Base-by-base conservation (phyloP, 805 yeast genomes). In the Priceomyces castillae region DNA sequence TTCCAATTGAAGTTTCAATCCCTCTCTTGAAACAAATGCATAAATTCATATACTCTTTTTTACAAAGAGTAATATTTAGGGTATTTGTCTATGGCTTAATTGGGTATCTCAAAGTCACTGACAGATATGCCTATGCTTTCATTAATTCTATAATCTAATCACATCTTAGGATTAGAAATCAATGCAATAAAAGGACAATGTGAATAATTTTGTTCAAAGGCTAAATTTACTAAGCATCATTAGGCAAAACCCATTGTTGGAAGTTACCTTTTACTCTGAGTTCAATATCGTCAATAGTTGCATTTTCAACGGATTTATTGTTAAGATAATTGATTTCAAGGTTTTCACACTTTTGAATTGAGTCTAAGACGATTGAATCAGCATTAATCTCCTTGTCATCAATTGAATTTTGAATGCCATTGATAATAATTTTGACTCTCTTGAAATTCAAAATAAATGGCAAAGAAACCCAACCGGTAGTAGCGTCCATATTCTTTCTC, bases 401-500 rank as follows among this genome's bases (percentile, higher is more conserved):
- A 36, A 62, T 52, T 25, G 62, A 48, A 44, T 62, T 67, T 44
- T 58, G 65, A 45, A 71, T 64, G 10, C 73, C 70, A 44, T 67
- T 67, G 45, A 70, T 57, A 46, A 71, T 71, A 46, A 80, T 76
- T 59, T 82, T 78, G 53, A 92, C 82, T 58, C 97, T 79, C 69
- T 84, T 81, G 64, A 90, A 90, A 46, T 74, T 69, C 46, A 88
- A 80, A 50, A 89, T 74, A 44, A 80, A 73, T 4, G 63, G 58
- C 45, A 89, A 64, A 26, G 82, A 80, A 42, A 90, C 75, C 74
- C 83, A 82, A 19, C 97, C 97, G 25, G 25, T 26, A 46, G 80
- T 73, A 37, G 76, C 56, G 63, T 83, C 79, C 95, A 92, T 86
- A 56, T 86, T 86, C 51, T 80, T 77, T 65, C 96, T 81, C 65